phyloP scores from a whole-genome alignment of 306 rosid species.

The Malus asiatica region DNA sequence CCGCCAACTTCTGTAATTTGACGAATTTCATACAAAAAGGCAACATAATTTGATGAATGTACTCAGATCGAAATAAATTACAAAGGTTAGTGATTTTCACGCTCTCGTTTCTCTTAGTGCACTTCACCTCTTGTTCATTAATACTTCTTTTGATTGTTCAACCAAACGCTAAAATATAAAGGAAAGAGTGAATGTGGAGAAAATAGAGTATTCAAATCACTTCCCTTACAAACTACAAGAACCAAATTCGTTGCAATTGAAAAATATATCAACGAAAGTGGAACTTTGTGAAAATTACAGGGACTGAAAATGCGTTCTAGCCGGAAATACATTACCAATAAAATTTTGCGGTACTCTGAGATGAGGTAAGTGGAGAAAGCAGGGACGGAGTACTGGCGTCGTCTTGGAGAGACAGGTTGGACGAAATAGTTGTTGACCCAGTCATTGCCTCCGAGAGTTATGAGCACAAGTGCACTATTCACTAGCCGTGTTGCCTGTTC shows the following conservation, averaged over 20 bases:
- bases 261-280: not conserved
- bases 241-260: not conserved
- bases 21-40: not conserved
- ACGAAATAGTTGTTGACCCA: slow-evolving; percentile 58
- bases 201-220: not conserved
- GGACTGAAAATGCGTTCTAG: not conserved
- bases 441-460: slow-evolving; percentile 65
- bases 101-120: too few species aligned
- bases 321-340: slow-evolving; percentile 21
- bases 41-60: not conserved
- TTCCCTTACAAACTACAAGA: not conserved
- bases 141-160: too few species aligned
- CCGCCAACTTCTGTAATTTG: not conserved
- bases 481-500: slow-evolving; percentile 24
- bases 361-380: slow-evolving; percentile 35
- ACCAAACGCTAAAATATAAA: not conserved
- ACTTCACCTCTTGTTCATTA: not conserved
- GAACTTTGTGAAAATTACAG: not conserved
- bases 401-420: slow-evolving; percentile 34
- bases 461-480: slow-evolving; percentile 31
- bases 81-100: not conserved
- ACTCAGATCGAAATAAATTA: not conserved
- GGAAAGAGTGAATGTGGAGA: not conserved
- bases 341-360: slow-evolving; percentile 42
- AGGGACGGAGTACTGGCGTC: slow-evolving; percentile 49